Evolutionary conservation across 139 green algal genomes (phyloP).

Genomic region (Nannochloris sp.): DNA sequence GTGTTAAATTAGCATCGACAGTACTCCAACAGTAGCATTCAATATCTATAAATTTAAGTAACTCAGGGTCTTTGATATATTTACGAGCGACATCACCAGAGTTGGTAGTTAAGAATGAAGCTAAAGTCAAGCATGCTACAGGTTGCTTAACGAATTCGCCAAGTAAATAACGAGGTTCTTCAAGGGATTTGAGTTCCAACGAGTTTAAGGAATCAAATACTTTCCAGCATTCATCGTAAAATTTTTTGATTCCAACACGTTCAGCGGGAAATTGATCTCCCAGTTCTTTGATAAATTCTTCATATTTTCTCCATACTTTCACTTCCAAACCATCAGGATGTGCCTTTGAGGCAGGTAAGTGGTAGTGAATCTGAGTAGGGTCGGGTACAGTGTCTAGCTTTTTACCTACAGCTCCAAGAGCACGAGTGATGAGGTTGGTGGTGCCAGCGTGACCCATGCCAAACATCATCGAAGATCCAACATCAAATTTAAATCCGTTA

Average conservation of each 20-base stretch:
- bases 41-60: conserved; percentile 92
- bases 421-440: conserved; percentile 94
- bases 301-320: conserved; percentile 79
- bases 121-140: conserved; percentile 74
- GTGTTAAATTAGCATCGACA: conserved; percentile 78
- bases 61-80: conserved; percentile 81
- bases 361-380: conserved; percentile 91
- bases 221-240: conserved; percentile 92
- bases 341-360: conserved; percentile 59
- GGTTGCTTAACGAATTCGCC: conserved; percentile 60
- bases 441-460: conserved; percentile 82
- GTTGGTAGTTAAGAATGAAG: conserved; percentile 73
- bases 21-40: conserved; percentile 97
- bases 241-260: conserved; percentile 66
- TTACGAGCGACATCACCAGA: conserved; percentile 75
- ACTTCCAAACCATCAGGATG: conserved; percentile 73
- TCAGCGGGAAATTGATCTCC: conserved; percentile 77
- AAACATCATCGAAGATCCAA: conserved; percentile 95
- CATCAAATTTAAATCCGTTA: conserved; percentile 93
- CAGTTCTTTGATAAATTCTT: conserved; percentile 85
- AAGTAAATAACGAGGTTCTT: conserved; percentile 90
- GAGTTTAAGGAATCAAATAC: conserved; percentile 81
- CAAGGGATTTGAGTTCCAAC: conserved; percentile 89
- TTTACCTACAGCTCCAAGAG: conserved; percentile 73
- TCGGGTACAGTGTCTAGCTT: conserved; percentile 80